Percentiles rank a stretch among this genome's conserved stretches.
Evolutionary conservation across 805 yeast species (phyloP).

Genomic region (Schwanniomyces sp.): DNA sequence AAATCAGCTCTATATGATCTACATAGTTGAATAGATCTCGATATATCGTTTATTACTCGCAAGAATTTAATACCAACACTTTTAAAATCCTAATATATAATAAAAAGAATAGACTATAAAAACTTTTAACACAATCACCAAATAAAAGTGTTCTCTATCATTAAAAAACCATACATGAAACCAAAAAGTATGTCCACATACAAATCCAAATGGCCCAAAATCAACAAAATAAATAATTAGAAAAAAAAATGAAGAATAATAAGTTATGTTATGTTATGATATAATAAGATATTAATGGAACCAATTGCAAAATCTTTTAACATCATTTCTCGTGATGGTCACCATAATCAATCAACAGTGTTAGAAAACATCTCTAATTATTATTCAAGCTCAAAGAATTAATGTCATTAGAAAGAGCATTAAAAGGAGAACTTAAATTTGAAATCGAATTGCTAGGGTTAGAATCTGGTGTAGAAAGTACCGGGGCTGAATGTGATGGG

Average conservation of each 20-base stretch:
- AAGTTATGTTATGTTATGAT: too few relatives aligned
- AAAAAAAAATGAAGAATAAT: conserved; percentile 1
- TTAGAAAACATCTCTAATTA: conserved; percentile 1
- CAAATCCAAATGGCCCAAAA: conserved; percentile 4
- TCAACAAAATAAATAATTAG: conserved; percentile 2
- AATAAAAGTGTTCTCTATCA: neutral
- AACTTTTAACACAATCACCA: neutral
- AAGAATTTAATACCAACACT: neutral
- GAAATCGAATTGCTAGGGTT: conserved; percentile 4
- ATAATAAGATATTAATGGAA: neutral
- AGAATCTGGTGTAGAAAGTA: conserved; percentile 7
- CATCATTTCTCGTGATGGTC: too few relatives aligned
- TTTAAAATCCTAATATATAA: neutral
- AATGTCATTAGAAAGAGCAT: conserved; percentile 29
- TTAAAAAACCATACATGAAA: conserved; percentile 5
- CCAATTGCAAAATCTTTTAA: neutral
- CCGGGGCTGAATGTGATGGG: conserved; percentile 16
- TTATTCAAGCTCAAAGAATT: conserved; percentile 33
- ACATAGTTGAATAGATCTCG: neutral
- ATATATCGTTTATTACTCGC: neutral
- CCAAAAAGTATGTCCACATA: conserved; percentile 3
- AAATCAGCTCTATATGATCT: too few relatives aligned
- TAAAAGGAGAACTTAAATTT: conserved; percentile 9
- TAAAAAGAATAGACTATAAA: neutral
- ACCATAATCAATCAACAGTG: neutral